Evolutionary conservation across 73 alveolate species (phyloP).

Genomic region (Stentor roeselii): DNA sequence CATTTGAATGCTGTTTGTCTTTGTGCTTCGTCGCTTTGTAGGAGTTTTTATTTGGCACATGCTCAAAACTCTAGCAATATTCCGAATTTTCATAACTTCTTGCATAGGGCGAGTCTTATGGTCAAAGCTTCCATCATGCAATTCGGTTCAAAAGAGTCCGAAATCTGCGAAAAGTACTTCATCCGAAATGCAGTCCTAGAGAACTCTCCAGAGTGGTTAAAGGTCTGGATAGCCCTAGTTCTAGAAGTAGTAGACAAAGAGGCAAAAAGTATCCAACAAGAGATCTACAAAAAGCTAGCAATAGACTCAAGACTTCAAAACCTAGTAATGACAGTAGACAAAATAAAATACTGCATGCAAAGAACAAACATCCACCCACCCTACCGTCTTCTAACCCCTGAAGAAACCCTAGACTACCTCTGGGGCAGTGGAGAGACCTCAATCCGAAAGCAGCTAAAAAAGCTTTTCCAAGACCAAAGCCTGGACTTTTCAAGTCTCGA

Average conservation of each 20-base stretch:
- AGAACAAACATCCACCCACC: slow-evolving; percentile 5
- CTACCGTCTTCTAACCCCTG: neutral
- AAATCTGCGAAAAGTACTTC: slow-evolving; percentile 61
- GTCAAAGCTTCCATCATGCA: slow-evolving; percentile 75
- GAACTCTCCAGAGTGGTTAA: slow-evolving; percentile 89
- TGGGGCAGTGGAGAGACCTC: neutral
- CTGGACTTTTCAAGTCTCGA: neutral
- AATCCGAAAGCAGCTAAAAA: neutral
- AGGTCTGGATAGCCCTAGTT: slow-evolving; percentile 92
- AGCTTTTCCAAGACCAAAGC: neutral
- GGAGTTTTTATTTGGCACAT: slow-evolving; percentile 76
- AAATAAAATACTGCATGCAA: slow-evolving; percentile 37
- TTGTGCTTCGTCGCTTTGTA: slow-evolving; percentile 84
- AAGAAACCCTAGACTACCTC: neutral
- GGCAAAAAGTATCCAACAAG: slow-evolving; percentile 39
- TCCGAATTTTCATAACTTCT: slow-evolving; percentile 86
- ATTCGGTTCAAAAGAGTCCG: slow-evolving; percentile 52
- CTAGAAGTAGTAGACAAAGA: slow-evolving; percentile 83
- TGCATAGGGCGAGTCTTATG: slow-evolving; percentile 83
- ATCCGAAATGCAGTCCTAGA: slow-evolving; percentile 71
- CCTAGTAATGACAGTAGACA: slow-evolving; percentile 43
- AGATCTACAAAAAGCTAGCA: slow-evolving; percentile 11
- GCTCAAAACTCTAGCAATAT: slow-evolving; percentile 69
- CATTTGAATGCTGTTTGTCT: slow-evolving; percentile 90
- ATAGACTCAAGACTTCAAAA: slow-evolving; percentile 45